Evolutionary conservation across 2,329 filamentous ascomycete genomes (phyloP).

Genomic region (Clonostachys solani): DNA sequence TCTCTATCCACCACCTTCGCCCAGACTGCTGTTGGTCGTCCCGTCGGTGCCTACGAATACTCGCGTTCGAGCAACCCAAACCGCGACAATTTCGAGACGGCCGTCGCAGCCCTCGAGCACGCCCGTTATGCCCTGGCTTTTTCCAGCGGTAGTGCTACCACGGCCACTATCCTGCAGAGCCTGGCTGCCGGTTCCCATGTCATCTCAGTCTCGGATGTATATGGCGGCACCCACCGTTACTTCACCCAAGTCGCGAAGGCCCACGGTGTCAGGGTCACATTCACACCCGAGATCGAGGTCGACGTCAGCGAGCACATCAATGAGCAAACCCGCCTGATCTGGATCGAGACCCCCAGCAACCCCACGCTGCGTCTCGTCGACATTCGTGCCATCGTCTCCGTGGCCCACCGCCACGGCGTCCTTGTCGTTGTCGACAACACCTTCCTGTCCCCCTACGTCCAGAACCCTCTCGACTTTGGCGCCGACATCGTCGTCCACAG

Average conservation of each 20-base stretch:
- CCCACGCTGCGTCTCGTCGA: constrained; percentile 91
- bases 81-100: constrained; percentile 87
- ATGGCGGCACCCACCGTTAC: constrained; percentile 96
- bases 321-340: constrained; percentile 86
- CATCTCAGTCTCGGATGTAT: constrained; percentile 94
- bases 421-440: constrained; percentile 99
- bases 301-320: constrained; percentile 83
- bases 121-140: constrained; percentile 92
- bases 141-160: constrained; percentile 89
- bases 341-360: constrained; percentile 94
- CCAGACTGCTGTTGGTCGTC: constrained; percentile 83
- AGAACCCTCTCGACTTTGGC: constrained; percentile 92
- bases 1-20: constrained; percentile 95
- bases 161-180: constrained; percentile 88
- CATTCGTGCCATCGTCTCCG: constrained; percentile 77
- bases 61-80: constrained; percentile 92
- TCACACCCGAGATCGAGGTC: constrained; percentile 86
- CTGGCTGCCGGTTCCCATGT: constrained; percentile 89
- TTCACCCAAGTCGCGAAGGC: constrained; percentile 97
- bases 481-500: constrained; percentile 96
- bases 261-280: constrained; percentile 91
- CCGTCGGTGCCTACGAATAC: constrained; percentile 89
- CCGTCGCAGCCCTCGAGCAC: constrained; percentile 87
- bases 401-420: constrained; percentile 84
- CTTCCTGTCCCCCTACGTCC: constrained; percentile 92